Base-by-base conservation (phyloP, 2,329 filamentous ascomycete species). In the Aspergillus ruber region DNA sequence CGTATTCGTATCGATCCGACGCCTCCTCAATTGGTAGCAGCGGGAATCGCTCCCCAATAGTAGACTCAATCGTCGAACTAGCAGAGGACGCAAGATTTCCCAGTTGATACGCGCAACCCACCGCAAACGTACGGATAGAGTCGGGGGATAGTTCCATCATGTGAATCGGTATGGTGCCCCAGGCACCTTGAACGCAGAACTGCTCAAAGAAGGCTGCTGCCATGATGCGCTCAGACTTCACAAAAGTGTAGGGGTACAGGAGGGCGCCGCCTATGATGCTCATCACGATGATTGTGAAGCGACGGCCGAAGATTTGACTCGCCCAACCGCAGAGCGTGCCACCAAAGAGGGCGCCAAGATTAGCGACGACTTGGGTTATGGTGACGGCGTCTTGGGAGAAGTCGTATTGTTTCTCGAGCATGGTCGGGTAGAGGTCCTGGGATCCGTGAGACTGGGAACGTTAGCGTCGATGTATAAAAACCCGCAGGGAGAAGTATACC, bases 201-300 rank as follows among this genome's bases (percentile, higher is more conserved):
- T 89, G 86, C 69, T 91, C 78, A 67, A 93, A 93, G 68, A 93
- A 95, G 1, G 87, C 87, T 0, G 85, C 83, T 0, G 87, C 88
- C 43, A 90, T 90, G 59, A 94, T 74, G 12, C 74, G 73, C 5
- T 82, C 71, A 56, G 71, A 75, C 2, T 71, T 71, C 9, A 82
- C 75, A 57, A 89, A 93, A 0, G 82, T 86, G 68, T 95, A 94
- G 0, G 90, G 88, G 64, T 94, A 93, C 1, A 95, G 74, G 1
- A 95, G 71, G 0, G 88, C 87, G 25, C 86, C 88, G 20, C 88
- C 88, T 6, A 83, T 58, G 47, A 83, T 68, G 54, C 70, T 75
- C 58, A 83, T 82, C 45, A 78, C 67, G 40, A 88, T 80, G 59
- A 88, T 88, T 55, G 77, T 81, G 59, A 87, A 74, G 2, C 85